Percentiles rank a stretch among this genome's conserved stretches.
These are phyloP conservation scores for Podosphaera xanthii DNA, from an alignment of 2,329 filamentous ascomycete genomes.

Conservation along the genomic window DNA sequence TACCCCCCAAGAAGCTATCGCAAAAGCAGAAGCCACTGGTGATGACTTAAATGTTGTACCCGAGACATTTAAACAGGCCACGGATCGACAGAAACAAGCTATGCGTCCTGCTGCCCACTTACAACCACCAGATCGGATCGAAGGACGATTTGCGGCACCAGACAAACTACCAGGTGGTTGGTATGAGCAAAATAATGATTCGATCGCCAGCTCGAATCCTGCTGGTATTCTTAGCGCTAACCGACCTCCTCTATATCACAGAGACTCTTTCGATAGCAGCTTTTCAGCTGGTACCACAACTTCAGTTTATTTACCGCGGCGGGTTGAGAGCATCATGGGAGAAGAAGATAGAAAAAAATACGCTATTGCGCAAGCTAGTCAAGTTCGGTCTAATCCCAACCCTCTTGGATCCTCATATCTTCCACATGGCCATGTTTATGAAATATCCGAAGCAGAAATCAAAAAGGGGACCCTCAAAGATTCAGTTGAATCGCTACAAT, in stretches of 20 bases:
- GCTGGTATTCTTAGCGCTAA: conserved; percentile 12
- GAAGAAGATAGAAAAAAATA: conserved; percentile 58
- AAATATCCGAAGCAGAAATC: conserved; percentile 24
- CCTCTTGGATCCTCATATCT: conserved; percentile 18
- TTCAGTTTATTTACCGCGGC: conserved; percentile 44
- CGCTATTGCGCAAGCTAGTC: conserved; percentile 39
- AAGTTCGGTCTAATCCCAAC: conserved; percentile 13
- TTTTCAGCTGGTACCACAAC: conserved; percentile 31
- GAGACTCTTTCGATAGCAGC: conserved; percentile 44
- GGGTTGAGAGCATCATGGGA: conserved; percentile 41
- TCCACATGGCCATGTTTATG: conserved; percentile 24
- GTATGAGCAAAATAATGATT: conserved; percentile 48
- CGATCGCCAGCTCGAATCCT: conserved; percentile 32
- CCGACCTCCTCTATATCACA: conserved; percentile 22
- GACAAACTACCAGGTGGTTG: conserved; percentile 43
- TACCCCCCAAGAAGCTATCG: conserved; percentile 63
- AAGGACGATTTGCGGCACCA: conserved; percentile 57
- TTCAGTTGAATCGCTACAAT: conserved; percentile 17
- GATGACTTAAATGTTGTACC: conserved; percentile 81
- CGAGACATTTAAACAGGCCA: conserved; percentile 51
- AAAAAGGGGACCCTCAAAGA: conserved; percentile 21
- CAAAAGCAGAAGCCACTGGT: conserved; percentile 52
- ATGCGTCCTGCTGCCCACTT: conserved; percentile 32
- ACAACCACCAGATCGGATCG: conserved; percentile 49
- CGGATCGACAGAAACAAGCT: conserved; percentile 26